phyloP scores from a whole-genome alignment of 116 monocot genomes.

The Cymodocea nodosa region DNA sequence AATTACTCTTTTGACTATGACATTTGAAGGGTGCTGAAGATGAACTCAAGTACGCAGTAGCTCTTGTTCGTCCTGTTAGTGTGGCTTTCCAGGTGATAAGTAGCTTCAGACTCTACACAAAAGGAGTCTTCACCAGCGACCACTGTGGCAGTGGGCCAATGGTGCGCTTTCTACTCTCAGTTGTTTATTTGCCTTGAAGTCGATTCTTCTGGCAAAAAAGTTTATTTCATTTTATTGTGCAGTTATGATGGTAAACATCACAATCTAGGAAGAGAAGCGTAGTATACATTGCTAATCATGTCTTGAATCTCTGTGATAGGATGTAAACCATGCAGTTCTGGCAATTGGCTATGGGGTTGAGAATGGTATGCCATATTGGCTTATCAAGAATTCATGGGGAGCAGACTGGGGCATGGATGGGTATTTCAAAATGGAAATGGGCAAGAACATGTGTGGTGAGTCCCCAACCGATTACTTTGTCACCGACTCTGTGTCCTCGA shows the following conservation, averaged over 20 bases:
- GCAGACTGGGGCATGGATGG: conserved; percentile 59
- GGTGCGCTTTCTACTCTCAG: conserved; percentile 26
- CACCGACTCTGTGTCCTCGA: too few relatives aligned
- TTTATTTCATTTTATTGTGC: too few relatives aligned
- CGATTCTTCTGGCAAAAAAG: too few relatives aligned
- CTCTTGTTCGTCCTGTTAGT: conserved; percentile 80
- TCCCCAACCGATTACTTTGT: not conserved
- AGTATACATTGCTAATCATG: too few relatives aligned
- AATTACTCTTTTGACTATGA: not conserved
- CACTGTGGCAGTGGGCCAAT: conserved; percentile 50
- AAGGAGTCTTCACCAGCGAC: conserved; percentile 69
- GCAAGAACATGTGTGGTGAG: conserved; percentile 99
- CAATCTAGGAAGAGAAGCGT: too few relatives aligned
- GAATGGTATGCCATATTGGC: conserved; percentile 72
- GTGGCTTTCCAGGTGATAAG: conserved; percentile 73
- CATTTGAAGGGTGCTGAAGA: conserved; percentile 65
- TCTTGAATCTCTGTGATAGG: conserved; percentile 24
- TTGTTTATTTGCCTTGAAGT: not conserved
- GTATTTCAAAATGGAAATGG: conserved; percentile 97
- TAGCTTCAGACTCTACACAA: conserved; percentile 60
- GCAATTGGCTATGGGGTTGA: conserved; percentile 94
- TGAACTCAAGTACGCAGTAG: conserved; percentile 84
- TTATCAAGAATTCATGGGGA: conserved; percentile 99
- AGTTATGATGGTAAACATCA: too few relatives aligned
- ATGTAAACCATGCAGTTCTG: conserved; percentile 98